A percentile compares a stretch with the other conserved stretches of the same genome.
These are phyloP conservation scores for Colletotrichum plurivorum DNA, from an alignment of 2,329 filamentous ascomycete genomes.

Conservation along the genomic window DNA sequence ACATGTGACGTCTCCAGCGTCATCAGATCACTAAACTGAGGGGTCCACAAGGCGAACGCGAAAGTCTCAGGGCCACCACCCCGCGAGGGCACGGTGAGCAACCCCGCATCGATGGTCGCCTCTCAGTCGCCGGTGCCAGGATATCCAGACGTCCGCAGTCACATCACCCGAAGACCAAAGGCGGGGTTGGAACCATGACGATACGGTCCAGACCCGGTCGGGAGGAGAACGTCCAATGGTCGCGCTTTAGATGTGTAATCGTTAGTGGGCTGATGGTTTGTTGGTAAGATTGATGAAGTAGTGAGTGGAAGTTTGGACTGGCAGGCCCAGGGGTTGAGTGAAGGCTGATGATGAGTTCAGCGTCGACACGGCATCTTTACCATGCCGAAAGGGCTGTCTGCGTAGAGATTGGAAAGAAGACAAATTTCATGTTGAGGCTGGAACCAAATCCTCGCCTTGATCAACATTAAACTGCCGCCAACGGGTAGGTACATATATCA, in stretches of 20 bases:
- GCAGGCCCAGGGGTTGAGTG: no score
- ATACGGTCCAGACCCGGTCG: slow-evolving; percentile 1
- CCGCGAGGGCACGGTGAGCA: slow-evolving; percentile 15
- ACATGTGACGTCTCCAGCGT: slow-evolving; percentile 7
- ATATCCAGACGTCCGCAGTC: not conserved
- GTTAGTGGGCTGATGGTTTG: not conserved
- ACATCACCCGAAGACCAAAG: not conserved
- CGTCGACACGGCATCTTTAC: no score
- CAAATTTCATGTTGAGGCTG: no score
- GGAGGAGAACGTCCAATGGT: not conserved
- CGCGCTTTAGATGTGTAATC: not conserved
- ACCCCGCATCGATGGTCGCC: slow-evolving; percentile 22
- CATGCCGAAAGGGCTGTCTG: no score
- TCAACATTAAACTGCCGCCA: no score
- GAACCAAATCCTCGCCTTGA: no score
- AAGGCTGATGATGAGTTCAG: no score
- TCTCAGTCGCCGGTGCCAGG: slow-evolving; percentile 4
- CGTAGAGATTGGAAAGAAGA: no score
- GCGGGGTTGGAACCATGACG: slow-evolving; percentile 24
- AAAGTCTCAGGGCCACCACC: slow-evolving; percentile 31
- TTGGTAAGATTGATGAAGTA: not conserved
- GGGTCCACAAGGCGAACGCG: not conserved
- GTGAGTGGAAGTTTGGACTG: no score
- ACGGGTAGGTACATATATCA: no score
- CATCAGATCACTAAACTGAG: slow-evolving; percentile 16